Evolutionary conservation across 1,284 basidiomycete species (phyloP), one percentile per base, ranked within the genome.

Genomic region (Leccinum pachyderme): DNA sequence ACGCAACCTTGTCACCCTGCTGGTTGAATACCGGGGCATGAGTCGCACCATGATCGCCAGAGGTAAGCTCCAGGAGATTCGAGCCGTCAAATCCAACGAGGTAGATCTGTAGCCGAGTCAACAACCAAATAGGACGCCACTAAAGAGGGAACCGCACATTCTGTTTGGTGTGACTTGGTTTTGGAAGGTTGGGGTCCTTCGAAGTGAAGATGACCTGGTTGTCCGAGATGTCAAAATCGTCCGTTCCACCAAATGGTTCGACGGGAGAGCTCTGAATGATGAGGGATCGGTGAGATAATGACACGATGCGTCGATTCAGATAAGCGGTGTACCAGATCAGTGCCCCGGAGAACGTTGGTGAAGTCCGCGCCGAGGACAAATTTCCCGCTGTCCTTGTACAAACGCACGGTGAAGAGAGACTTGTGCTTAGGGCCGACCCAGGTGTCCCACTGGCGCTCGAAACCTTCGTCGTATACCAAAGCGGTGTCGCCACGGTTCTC

Each of bases 371-470:
- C 80, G 35, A 87, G 74, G 12, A 69, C 59, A 81, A 84, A 90
- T 52, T 77, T 77, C 35, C 72, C 75, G 51, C 79, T 77, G 24
- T 75, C 73, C 59, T 78, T 76, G 25, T 64, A 67, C 13, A 95
- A 72, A 49, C 73, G 69, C 45, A 87, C 82, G 32, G 81, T 81
- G 69, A 93, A 92, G 53, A 93, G 72, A 41, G 84, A 81, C 25
- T 81, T 73, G 53, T 79, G 80, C 66, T 92, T 94, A 8, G 84
- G 85, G 2, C 82, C 82, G 39, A 81, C 77, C 92, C 93, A 96
- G 5, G 83, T 86, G 72, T 95, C 93, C 94, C 94, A 97, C 61
- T 96, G 93, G 25, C 93, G 79, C 41, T 84, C 86, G 66, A 83
- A 92, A 2, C 82, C 79, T 48, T 80, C 75, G 61, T 96, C 92